Evolutionary conservation across 306 rosid genomes (phyloP).

Genomic region (Castanea mollissima): DNA sequence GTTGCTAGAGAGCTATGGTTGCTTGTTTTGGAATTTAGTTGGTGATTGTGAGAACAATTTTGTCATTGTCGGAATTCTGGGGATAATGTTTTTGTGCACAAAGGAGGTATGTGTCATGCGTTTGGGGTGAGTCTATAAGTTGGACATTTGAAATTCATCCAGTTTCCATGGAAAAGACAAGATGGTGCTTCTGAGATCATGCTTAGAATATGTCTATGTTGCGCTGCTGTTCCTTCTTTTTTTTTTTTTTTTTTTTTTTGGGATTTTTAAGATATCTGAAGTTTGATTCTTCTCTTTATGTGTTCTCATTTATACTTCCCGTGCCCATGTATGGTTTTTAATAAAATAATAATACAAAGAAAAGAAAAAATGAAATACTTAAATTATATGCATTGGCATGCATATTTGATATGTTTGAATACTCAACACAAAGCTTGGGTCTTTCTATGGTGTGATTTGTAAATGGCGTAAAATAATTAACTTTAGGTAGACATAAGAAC

Average conservation of each 20-base stretch:
- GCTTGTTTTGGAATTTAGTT: background rate
- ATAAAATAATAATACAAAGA: too few species aligned
- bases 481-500: background rate
- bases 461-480: background rate
- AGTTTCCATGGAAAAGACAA: background rate
- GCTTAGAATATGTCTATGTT: background rate
- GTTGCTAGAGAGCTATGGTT: background rate
- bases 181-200: background rate
- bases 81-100: background rate
- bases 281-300: background rate
- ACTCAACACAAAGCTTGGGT: background rate
- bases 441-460: background rate
- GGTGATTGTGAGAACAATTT: background rate
- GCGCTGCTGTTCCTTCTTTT: background rate
- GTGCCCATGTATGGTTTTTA: background rate
- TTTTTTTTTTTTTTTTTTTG: background rate
- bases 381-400: too few species aligned
- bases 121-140: background rate
- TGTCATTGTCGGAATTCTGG: background rate
- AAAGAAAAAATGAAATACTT: too few species aligned
- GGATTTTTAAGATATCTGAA: background rate
- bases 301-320: background rate
- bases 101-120: background rate
- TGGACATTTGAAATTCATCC: background rate
- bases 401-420: background rate